A percentile compares a stretch with the other conserved stretches of the same genome.
Conservation (phyloP, 2,329 filamentous ascomycete species). For the Diaporthe humulicola region DNA sequence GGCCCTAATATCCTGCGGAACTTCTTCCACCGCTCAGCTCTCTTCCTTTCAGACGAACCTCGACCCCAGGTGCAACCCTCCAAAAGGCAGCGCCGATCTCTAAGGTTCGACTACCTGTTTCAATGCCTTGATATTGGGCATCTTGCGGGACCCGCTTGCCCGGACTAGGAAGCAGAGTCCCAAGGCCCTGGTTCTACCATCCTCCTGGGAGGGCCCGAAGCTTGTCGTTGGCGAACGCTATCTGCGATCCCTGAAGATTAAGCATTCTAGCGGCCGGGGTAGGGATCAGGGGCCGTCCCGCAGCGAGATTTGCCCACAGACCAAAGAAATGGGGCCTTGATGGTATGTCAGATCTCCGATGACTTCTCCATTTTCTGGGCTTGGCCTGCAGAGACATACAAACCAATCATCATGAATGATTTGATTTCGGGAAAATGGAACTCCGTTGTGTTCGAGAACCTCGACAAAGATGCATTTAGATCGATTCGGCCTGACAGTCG, state of each 20-base stretch:
- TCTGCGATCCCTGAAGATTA: slow-evolving; percentile 15
- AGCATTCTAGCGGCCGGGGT: slow-evolving; percentile 24
- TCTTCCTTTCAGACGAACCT: slow-evolving; percentile 13
- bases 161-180: slow-evolving; percentile 2
- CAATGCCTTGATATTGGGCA: background rate
- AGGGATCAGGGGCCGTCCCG: slow-evolving; percentile 14
- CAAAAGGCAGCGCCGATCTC: background rate
- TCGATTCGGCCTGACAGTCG: background rate
- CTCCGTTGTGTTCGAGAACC: background rate
- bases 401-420: background rate
- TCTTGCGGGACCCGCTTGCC: background rate
- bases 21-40: slow-evolving; percentile 30
- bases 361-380: background rate
- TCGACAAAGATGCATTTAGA: background rate
- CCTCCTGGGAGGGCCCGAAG: slow-evolving; percentile 17
- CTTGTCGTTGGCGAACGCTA: slow-evolving; percentile 12
- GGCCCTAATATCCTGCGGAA: background rate
- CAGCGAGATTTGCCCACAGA: background rate
- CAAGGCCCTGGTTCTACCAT: background rate
- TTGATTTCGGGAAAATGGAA: background rate
- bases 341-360: background rate
- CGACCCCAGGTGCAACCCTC: background rate
- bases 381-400: background rate
- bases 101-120: slow-evolving; percentile 20
- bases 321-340: background rate